phyloP scores from a whole-genome alignment of 2,329 filamentous ascomycete genomes.

The Penicillium sp. region DNA sequence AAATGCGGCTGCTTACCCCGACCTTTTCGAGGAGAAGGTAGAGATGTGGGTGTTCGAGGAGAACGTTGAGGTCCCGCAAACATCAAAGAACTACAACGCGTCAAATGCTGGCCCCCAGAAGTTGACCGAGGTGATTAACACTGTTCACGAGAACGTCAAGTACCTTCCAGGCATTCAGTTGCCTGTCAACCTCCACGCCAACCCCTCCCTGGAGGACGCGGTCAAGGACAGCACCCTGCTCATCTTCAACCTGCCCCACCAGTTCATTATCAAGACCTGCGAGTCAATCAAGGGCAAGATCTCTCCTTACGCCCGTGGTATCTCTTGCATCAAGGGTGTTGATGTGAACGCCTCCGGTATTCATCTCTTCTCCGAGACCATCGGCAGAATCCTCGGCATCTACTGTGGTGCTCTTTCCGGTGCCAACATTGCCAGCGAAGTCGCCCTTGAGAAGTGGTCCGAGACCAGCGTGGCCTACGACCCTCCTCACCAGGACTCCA shows the following conservation, averaged over 20 bases:
- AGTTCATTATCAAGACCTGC: conserved; percentile 85
- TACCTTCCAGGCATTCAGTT: conserved; percentile 89
- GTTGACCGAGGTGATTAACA: conserved; percentile 89
- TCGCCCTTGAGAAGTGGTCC: conserved; percentile 93
- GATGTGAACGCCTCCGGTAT: conserved; percentile 86
- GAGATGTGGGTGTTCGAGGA: conserved; percentile 99
- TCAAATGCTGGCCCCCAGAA: conserved; percentile 77
- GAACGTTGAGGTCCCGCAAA: conserved; percentile 71
- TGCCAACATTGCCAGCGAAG: conserved; percentile 94
- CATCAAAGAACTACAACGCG: conserved; percentile 71
- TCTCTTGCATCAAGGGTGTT: conserved; percentile 98
- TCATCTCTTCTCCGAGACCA: conserved; percentile 90
- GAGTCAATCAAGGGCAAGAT: conserved; percentile 84
- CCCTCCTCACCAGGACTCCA: conserved; percentile 83
- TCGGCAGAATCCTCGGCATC: conserved; percentile 86
- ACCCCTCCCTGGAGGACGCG: conserved; percentile 60
- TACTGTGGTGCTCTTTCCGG: conserved; percentile 96
- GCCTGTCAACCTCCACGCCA: conserved; percentile 65
- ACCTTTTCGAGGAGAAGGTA: conserved; percentile 83
- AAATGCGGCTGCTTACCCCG: conserved; percentile 75
- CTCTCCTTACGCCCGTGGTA: conserved; percentile 84
- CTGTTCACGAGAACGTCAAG: conserved; percentile 92
- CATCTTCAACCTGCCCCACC: conserved; percentile 93
- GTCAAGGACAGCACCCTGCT: conserved; percentile 84
- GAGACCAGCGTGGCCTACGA: conserved; percentile 98